Conservation (phyloP, 352 stramenopile species). For the Globisporangium nunn region DNA sequence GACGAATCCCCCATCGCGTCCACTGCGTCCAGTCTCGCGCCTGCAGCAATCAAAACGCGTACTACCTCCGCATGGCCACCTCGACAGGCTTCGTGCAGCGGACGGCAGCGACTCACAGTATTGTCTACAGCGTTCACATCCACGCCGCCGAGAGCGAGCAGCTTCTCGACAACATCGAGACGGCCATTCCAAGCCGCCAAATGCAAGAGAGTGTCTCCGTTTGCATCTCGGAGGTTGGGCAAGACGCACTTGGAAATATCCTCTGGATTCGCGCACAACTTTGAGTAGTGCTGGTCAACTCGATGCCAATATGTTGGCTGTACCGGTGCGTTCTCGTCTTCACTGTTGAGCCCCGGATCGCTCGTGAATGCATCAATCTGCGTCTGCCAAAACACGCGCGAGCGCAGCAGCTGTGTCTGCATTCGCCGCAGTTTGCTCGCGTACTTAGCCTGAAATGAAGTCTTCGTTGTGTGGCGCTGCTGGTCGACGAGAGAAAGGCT, state of each 20-base stretch:
- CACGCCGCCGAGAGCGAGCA: constrained; percentile 19
- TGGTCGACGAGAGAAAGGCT: constrained; percentile 5
- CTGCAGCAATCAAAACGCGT: constrained; percentile 27
- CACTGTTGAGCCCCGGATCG: not conserved
- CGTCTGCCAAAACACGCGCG: constrained; percentile 20
- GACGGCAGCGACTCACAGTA: constrained; percentile 28
- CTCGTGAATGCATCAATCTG: constrained; percentile 16
- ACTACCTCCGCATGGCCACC: constrained; percentile 30
- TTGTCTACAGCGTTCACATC: constrained; percentile 50
- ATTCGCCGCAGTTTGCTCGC: constrained; percentile 24
- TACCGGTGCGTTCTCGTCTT: not conserved
- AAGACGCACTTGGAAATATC: constrained; percentile 1
- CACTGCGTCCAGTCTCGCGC: constrained; percentile 26
- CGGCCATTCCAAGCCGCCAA: constrained; percentile 38
- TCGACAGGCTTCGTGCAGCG: constrained; percentile 54
- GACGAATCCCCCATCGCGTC: constrained; percentile 45
- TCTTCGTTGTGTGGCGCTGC: constrained; percentile 5
- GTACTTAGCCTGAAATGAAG: constrained; percentile 29
- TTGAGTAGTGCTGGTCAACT: constrained; percentile 14
- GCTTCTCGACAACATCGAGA: constrained; percentile 17
- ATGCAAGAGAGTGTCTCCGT: constrained; percentile 51
- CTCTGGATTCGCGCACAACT: not conserved
- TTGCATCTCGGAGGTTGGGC: constrained; percentile 4
- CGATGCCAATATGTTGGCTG: constrained; percentile 15
- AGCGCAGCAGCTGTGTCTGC: constrained; percentile 16